Evolutionary conservation across 2,329 filamentous ascomycete species (phyloP), one percentile per base, ranked within the genome.

Genomic region (Colletotrichum sojae): DNA sequence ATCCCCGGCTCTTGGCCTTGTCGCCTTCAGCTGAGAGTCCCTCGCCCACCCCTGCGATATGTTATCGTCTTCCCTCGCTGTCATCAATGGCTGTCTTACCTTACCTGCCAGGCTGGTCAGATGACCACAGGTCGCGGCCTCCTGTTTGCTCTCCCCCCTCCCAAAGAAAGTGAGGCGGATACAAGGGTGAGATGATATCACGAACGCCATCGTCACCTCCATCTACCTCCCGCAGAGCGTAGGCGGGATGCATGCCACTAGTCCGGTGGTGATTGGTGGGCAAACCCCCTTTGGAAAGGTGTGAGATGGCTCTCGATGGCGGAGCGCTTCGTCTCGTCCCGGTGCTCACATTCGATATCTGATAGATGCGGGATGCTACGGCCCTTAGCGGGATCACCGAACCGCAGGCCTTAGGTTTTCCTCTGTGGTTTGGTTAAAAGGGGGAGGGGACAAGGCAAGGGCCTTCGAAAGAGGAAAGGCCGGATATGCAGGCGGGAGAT

Each of bases 111-210:
- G 22, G 18, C 53, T 27, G 48, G 55, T 59, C 61, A 59, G 65
- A 43, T 65, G 66, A 65, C 66, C 61, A 43, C 48, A 36, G 9
- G 8, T 10, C 10, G 27, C 45, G 20, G 55, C 25, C 22, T 20
- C 18, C 31, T 36, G 8, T 36, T 36, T 10, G 31, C 10, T 20
- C 27, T 36, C 16, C n/a, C 27, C 53, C 27, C 53, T 45, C 13
- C 27, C 36, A 9, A 1, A 5, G 43, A 55, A 60, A 60, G 56
- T 66, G 62, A 69, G 62, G 67, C 67, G 62, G 16, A 43, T 8
- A 10, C 10, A 36, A 10, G 31, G 40, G 67, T 69, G 49, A 69
- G 55, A 69, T 69, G 55, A 69, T 69, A 69, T 67, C 67, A 69
- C 67, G 62, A 40, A 55, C 55, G 67, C 67, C 55, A 56, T 67